Conservation (phyloP, 805 yeast species). For the Torulaspora microellipsoides region DNA sequence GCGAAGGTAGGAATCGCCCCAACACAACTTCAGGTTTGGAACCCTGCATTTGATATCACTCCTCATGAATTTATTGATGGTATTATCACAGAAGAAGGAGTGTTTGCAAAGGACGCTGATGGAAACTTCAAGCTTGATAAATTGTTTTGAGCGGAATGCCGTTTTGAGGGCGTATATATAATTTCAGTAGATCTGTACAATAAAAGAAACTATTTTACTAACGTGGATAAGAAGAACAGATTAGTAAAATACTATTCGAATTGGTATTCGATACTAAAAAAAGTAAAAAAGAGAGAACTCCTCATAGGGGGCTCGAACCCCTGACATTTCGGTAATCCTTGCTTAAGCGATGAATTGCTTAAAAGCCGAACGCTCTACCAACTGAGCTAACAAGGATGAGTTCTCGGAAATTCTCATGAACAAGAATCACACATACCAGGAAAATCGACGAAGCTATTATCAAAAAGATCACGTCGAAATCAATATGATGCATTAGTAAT, state of each 20-base stretch:
- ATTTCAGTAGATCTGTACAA: too few relatives aligned
- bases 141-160: constrained; percentile 15
- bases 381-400: constrained; percentile 58
- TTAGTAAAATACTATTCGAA: neutral
- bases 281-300: constrained; percentile 33
- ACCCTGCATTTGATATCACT: constrained; percentile 94
- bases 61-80: constrained; percentile 80
- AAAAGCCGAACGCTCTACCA: constrained; percentile 70
- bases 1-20: constrained; percentile 77
- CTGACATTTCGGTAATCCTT: constrained; percentile 45
- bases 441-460: too few relatives aligned
- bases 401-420: constrained; percentile 24
- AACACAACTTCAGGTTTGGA: constrained; percentile 82
- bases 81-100: constrained; percentile 79
- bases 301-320: constrained; percentile 51
- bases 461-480: too few relatives aligned
- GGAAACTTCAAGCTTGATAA: constrained; percentile 48
- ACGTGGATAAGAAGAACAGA: too few relatives aligned
- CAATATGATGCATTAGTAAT: too few relatives aligned
- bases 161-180: too few relatives aligned
- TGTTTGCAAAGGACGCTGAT: constrained; percentile 42
- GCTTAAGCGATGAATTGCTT: constrained; percentile 35
- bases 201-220: too few relatives aligned
- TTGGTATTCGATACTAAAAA: neutral
- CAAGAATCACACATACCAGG: too few relatives aligned